These are phyloP conservation scores for Fusarium buxicola DNA, from an alignment of 2,329 filamentous ascomycete species.

Conservation along the genomic window DNA sequence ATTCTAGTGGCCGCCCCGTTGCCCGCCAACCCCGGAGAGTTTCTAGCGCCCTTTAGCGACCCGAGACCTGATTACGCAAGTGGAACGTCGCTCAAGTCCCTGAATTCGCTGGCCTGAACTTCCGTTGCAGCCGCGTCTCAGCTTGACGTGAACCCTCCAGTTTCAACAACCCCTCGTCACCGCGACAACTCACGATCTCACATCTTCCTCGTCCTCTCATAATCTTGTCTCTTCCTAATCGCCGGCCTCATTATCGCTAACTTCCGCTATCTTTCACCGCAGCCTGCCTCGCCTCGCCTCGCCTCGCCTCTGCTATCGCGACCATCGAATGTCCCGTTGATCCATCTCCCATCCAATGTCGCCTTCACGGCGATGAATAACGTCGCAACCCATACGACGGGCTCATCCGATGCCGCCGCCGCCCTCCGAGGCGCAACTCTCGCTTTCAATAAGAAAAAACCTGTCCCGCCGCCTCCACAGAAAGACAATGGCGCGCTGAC, in stretches of 20 bases:
- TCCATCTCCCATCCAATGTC: conserved; percentile 29
- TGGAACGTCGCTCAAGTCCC: conserved; percentile 33
- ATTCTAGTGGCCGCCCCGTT: conserved; percentile 12
- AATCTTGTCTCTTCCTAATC: not conserved
- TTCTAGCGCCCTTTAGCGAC: conserved; percentile 24
- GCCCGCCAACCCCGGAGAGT: conserved; percentile 20
- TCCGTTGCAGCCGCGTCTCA: conserved; percentile 30
- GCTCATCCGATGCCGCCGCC: conserved; percentile 54
- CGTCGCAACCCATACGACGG: conserved; percentile 47
- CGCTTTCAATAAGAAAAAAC: conserved; percentile 61
- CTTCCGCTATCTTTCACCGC: not conserved
- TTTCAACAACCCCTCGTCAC: conserved; percentile 11
- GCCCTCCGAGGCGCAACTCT: conserved; percentile 67
- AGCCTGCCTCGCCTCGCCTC: not conserved
- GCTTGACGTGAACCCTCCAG: conserved; percentile 19
- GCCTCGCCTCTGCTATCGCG: not conserved
- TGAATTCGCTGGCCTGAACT: conserved; percentile 20
- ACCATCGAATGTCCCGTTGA: conserved; percentile 30
- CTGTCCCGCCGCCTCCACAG: conserved; percentile 39
- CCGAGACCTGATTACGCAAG: conserved; percentile 28
- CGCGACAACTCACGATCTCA: conserved; percentile 15
- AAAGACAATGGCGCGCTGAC: conserved; percentile 56
- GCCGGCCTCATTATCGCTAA: not conserved
- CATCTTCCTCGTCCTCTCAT: not conserved
- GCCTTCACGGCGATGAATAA: conserved; percentile 51